These are phyloP conservation scores for Papiliotrema terrestris DNA, from an alignment of 1,284 basidiomycete species.

Conservation along the genomic window DNA sequence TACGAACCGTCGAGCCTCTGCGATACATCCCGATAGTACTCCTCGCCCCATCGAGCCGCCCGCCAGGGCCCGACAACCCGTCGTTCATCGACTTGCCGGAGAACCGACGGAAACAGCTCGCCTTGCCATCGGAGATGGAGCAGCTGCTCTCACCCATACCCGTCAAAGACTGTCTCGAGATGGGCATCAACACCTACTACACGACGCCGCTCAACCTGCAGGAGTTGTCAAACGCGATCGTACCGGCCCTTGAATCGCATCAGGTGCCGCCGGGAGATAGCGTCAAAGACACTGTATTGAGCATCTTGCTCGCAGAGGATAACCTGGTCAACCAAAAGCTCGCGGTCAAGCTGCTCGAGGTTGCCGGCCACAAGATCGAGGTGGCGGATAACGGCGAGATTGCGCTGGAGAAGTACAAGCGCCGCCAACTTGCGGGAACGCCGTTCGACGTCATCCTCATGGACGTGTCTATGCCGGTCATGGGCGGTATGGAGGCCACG, in stretches of 20 bases:
- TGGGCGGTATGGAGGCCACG: conserved; percentile 56
- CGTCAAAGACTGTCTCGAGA: conserved; percentile 49
- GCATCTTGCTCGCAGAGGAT: conserved; percentile 96
- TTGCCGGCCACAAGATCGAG: conserved; percentile 92
- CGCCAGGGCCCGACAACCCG: conserved; percentile 34
- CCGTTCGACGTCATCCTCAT: conserved; percentile 89
- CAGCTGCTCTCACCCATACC: conserved; percentile 46
- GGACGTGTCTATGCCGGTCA: conserved; percentile 98
- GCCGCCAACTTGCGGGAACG: conserved; percentile 45
- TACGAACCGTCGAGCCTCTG: conserved; percentile 89
- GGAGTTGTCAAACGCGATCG: conserved; percentile 86
- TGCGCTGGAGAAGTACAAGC: conserved; percentile 47
- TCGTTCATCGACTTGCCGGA: conserved; percentile 47
- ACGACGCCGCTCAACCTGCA: conserved; percentile 86
- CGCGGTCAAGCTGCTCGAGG: conserved; percentile 94
- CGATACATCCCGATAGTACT: conserved; percentile 96
- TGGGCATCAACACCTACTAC: conserved; percentile 49
- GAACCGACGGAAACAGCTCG: conserved; percentile 37
- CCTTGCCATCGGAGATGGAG: conserved; percentile 36
- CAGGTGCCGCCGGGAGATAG: conserved; percentile 72
- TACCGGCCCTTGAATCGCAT: conserved; percentile 93
- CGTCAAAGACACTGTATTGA: conserved; percentile 81
- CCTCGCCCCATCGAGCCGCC: conserved; percentile 62
- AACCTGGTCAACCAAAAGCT: conserved; percentile 92
- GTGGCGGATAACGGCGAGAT: conserved; percentile 94